phyloP scores from a whole-genome alignment of 1,284 basidiomycete species.

The Peniophora sp. region DNA sequence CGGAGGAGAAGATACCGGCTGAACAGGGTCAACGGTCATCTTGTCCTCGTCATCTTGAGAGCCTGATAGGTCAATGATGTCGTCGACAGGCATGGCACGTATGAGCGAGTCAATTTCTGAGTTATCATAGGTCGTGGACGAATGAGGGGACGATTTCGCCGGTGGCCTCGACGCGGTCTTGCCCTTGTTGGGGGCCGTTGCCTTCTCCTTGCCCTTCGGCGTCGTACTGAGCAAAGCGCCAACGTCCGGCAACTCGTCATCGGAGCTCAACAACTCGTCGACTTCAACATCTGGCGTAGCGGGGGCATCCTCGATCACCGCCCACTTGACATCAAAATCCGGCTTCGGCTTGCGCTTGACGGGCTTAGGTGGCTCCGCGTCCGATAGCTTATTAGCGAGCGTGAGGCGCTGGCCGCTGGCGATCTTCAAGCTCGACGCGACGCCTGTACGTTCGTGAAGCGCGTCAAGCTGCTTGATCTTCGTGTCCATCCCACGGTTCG shows the following conservation, averaged over 20 bases:
- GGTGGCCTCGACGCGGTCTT: too few species aligned
- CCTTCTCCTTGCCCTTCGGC: background rate
- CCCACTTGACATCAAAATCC: slow-evolving; percentile 47
- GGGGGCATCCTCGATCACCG: slow-evolving; percentile 31
- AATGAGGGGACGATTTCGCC: slow-evolving; percentile 6
- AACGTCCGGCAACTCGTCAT: slow-evolving; percentile 33
- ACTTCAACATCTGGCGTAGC: slow-evolving; percentile 6
- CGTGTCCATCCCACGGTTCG: background rate
- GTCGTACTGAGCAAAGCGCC: slow-evolving; percentile 16
- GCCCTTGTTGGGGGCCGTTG: background rate
- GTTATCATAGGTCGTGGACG: slow-evolving; percentile 28
- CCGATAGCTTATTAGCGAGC: slow-evolving; percentile 2
- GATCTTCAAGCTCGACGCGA: slow-evolving; percentile 31
- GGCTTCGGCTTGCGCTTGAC: slow-evolving; percentile 27
- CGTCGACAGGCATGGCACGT: slow-evolving; percentile 14
- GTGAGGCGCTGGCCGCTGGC: slow-evolving; percentile 33
- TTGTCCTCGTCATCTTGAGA: background rate
- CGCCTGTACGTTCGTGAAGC: slow-evolving; percentile 36
- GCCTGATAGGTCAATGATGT: slow-evolving; percentile 2
- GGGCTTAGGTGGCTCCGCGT: slow-evolving; percentile 6
- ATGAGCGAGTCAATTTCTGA: slow-evolving; percentile 29
- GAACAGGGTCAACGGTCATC: too few species aligned
- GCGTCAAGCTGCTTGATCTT: slow-evolving; percentile 33
- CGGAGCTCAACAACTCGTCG: slow-evolving; percentile 16
- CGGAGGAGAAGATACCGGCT: too few species aligned